phyloP scores from a whole-genome alignment of 192 early-diverging fungal genomes.

The Umbelopsis sp. region DNA sequence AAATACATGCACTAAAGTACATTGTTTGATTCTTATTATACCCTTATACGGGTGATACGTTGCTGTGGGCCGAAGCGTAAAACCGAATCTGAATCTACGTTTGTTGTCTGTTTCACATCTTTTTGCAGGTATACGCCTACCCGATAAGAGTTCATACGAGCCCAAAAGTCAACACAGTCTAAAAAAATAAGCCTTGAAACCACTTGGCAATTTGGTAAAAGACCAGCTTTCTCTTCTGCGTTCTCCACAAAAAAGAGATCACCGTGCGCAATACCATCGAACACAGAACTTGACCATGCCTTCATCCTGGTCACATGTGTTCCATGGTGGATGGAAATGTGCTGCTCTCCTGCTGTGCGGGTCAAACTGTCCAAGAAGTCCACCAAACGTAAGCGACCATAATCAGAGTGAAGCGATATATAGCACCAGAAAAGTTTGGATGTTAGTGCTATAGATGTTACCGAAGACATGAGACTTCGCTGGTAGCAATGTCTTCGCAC shows the following conservation, averaged over 20 bases:
- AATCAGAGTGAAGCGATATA: neutral
- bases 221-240: neutral
- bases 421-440: neutral
- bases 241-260: constrained; percentile 6
- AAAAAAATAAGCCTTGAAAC: constrained; percentile 2
- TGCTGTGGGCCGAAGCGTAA: neutral
- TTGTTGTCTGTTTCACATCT: neutral
- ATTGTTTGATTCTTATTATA: neutral
- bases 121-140: constrained; percentile 6
- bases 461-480: neutral
- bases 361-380: neutral
- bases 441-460: neutral
- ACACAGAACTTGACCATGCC: constrained; percentile 15
- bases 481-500: neutral
- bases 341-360: neutral
- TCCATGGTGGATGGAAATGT: neutral
- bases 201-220: neutral
- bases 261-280: constrained; percentile 7
- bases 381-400: neutral
- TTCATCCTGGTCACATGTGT: neutral
- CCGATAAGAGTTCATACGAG: constrained; percentile 13
- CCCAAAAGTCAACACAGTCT: neutral
- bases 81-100: neutral
- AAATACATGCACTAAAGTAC: neutral
- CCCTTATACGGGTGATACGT: constrained; percentile 9